Percentiles rank a stretch among this genome's conserved stretches.
Conservation (phyloP, 2,329 filamentous ascomycete genomes). For the Clarireedia homoeocarpa region DNA sequence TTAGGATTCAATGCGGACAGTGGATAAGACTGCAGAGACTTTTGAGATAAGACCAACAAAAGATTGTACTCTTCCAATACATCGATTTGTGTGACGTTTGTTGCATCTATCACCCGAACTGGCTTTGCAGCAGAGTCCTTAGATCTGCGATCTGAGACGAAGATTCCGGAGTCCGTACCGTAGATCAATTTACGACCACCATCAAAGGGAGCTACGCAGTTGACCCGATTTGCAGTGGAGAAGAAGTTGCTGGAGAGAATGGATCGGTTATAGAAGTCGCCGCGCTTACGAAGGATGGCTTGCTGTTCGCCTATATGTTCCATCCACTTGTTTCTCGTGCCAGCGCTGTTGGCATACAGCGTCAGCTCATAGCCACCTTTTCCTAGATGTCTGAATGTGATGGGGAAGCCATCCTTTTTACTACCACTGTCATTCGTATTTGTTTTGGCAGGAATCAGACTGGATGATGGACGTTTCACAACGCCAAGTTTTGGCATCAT, state of each 20-base stretch:
- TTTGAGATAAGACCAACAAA: slow-evolving; percentile 84
- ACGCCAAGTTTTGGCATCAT: slow-evolving; percentile 75
- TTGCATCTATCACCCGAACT: slow-evolving; percentile 75
- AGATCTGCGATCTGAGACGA: slow-evolving; percentile 81
- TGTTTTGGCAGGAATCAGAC: slow-evolving; percentile 60
- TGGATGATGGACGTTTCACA: slow-evolving; percentile 81
- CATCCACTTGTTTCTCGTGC: slow-evolving; percentile 91
- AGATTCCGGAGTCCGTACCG: slow-evolving; percentile 91
- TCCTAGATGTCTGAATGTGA: slow-evolving; percentile 92
- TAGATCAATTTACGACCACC: slow-evolving; percentile 91
- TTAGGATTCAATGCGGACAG: slow-evolving; percentile 78
- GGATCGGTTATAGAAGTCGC: slow-evolving; percentile 80
- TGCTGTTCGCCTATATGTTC: slow-evolving; percentile 92
- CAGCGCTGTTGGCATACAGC: slow-evolving; percentile 77
- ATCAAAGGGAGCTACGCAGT: slow-evolving; percentile 90
- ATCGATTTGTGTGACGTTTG: slow-evolving; percentile 88
- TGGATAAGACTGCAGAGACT: slow-evolving; percentile 84
- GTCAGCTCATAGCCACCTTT: slow-evolving; percentile 93
- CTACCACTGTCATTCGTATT: slow-evolving; percentile 43
- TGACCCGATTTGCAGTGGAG: slow-evolving; percentile 69
- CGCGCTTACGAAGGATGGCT: slow-evolving; percentile 74
- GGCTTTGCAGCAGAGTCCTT: slow-evolving; percentile 70
- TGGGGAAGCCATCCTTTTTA: slow-evolving; percentile 76
- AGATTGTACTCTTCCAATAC: slow-evolving; percentile 93
- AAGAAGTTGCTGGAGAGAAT: slow-evolving; percentile 54